Conservation (phyloP, 208 protist genomes). For the Blastocrithidia nonstop region DNA sequence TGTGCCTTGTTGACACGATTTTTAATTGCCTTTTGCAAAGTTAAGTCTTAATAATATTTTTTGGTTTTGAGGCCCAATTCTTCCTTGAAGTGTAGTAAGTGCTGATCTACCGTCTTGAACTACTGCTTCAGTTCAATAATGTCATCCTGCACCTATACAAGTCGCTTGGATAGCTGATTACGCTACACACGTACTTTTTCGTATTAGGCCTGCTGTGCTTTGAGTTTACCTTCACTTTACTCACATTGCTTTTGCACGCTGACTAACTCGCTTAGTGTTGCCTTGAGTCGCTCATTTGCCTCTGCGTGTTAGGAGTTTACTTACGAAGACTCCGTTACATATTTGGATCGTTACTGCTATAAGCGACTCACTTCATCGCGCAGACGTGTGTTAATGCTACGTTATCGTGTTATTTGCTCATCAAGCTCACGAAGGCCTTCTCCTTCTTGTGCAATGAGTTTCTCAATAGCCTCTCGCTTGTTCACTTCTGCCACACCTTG, state of each 20-base stretch:
- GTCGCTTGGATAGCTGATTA: constrained; percentile 95
- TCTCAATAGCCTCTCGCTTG: constrained; percentile 46
- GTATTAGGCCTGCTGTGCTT: constrained; percentile 69
- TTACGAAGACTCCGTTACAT: constrained; percentile 73
- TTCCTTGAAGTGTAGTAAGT: constrained; percentile 89
- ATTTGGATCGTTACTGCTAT: constrained; percentile 87
- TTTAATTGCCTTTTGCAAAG: constrained; percentile 28
- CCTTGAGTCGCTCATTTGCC: constrained; percentile 87
- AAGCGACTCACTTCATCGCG: constrained; percentile 49
- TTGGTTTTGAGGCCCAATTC: constrained; percentile 89
- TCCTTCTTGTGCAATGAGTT: constrained; percentile 31
- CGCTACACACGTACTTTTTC: constrained; percentile 92
- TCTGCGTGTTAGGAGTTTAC: constrained; percentile 62
- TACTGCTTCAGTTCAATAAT: constrained; percentile 94
- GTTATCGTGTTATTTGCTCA: constrained; percentile 34
- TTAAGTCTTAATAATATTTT: constrained; percentile 38
- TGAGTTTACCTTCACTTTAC: constrained; percentile 77
- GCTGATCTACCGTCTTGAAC: constrained; percentile 96
- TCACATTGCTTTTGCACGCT: constrained; percentile 93
- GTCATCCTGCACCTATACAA: constrained; percentile 95
- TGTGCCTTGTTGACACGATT: constrained; percentile 61
- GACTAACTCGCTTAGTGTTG: constrained; percentile 66
- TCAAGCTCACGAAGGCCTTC: constrained; percentile 57
- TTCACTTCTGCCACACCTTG: constrained; percentile 52
- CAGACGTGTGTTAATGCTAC: constrained; percentile 27